Conservation (phyloP, 495 filamentous ascomycete genomes). For the Trichoderma orchidacearum region DNA sequence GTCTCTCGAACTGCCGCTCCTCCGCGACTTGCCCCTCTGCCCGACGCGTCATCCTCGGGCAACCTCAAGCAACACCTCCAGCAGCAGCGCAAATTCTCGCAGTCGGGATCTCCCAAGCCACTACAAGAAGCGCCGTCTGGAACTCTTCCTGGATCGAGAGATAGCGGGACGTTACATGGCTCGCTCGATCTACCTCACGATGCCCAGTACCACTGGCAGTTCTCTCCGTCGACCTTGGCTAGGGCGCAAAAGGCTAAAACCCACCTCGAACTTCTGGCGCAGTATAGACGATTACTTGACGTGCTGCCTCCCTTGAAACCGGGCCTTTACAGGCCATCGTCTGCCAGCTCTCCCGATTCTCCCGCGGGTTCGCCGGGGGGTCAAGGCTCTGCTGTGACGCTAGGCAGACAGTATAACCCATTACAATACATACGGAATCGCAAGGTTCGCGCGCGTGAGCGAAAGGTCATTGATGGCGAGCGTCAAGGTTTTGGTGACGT, state of each 20-base stretch:
- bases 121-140: background rate
- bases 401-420: conserved; percentile 66
- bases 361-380: background rate
- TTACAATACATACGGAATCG: conserved; percentile 80
- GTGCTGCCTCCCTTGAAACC: conserved; percentile 58
- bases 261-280: conserved; percentile 63
- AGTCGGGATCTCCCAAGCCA: conserved; percentile 40
- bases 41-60: conserved; percentile 24
- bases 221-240: conserved; percentile 63
- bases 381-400: conserved; percentile 4
- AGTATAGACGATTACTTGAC: conserved; percentile 67
- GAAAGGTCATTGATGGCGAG: conserved; percentile 53
- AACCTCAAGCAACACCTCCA: conserved; percentile 51
- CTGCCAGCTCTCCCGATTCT: background rate
- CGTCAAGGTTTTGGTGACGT: conserved; percentile 66
- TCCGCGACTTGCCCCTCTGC: conserved; percentile 27
- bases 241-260: conserved; percentile 66
- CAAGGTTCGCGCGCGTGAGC: conserved; percentile 60
- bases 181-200: conserved; percentile 21
- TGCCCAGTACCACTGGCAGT: conserved; percentile 38
- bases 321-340: background rate
- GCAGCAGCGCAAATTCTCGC: conserved; percentile 44
- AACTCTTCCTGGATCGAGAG: conserved; percentile 16
- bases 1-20: conserved; percentile 32
- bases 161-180: conserved; percentile 28